phyloP scores from a whole-genome alignment of 495 filamentous ascomycete species.

The Neurospora cerealis region DNA sequence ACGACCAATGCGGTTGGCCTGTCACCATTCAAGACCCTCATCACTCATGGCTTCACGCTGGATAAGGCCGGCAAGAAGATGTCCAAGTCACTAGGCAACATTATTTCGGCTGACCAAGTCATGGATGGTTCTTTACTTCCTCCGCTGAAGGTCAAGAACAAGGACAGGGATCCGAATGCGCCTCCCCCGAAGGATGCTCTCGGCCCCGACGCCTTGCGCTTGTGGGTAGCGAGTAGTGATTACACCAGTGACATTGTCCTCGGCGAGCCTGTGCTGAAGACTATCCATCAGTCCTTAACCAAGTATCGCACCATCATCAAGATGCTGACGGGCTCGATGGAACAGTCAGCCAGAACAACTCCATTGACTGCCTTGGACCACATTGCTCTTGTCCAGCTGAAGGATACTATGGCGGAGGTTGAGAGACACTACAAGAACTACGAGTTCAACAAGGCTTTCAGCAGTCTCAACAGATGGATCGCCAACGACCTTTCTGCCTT shows the following conservation, averaged over 20 bases:
- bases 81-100: conserved; percentile 96
- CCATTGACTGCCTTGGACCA: conserved; percentile 50
- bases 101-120: conserved; percentile 69
- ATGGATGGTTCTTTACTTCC: conserved; percentile 62
- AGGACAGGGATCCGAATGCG: conserved; percentile 7
- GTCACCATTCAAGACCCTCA: conserved; percentile 67
- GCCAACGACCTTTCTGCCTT: conserved; percentile 78
- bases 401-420: conserved; percentile 49
- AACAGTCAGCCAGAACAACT: conserved; percentile 42
- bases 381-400: conserved; percentile 68
- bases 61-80: conserved; percentile 89
- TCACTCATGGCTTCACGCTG: conserved; percentile 93
- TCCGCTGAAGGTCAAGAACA: conserved; percentile 34
- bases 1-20: conserved; percentile 15
- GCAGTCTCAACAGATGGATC: conserved; percentile 66
- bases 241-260: conserved; percentile 82
- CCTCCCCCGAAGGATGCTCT: conserved; percentile 28
- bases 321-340: conserved; percentile 73
- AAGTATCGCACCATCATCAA: conserved; percentile 84
- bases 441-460: conserved; percentile 74
- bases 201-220: conserved; percentile 75
- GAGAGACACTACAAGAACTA: conserved; percentile 53
- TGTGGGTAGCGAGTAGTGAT: conserved; percentile 88
- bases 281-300: conserved; percentile 62
- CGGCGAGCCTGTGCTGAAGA: conserved; percentile 60